Evolutionary conservation across 2,329 filamentous ascomycete species (phyloP).

Genomic region (Alternaria ethzedia): DNA sequence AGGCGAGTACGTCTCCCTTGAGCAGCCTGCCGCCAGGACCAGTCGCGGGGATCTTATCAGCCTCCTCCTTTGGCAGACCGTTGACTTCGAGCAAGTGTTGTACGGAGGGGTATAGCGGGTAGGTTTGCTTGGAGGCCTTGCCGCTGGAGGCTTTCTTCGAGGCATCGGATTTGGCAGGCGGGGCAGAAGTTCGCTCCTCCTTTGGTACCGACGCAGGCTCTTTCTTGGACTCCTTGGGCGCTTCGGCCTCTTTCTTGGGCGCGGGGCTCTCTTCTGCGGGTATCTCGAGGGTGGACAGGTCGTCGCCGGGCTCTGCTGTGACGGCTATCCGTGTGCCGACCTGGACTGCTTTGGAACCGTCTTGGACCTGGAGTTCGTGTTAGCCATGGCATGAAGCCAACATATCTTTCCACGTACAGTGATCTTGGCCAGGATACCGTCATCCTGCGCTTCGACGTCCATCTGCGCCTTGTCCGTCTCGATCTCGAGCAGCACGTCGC

Average conservation of each 20-base stretch:
- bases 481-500: conserved; percentile 88
- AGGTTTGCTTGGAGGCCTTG: conserved; percentile 68
- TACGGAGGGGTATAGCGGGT: conserved; percentile 83
- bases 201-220: conserved; percentile 34
- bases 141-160: conserved; percentile 42
- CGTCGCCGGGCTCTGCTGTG: conserved; percentile 80
- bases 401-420: conserved; percentile 50
- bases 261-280: conserved; percentile 68
- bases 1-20: conserved; percentile 94
- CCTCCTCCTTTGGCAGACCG: conserved; percentile 75
- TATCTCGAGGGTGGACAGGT: conserved; percentile 75
- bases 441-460: conserved; percentile 93
- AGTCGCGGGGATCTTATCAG: conserved; percentile 82
- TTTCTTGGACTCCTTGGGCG: conserved; percentile 38
- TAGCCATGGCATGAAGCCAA: neutral
- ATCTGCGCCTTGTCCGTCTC: conserved; percentile 95
- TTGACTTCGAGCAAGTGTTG: conserved; percentile 80
- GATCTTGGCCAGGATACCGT: conserved; percentile 86
- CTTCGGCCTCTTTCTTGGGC: conserved; percentile 48
- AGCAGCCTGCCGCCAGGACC: conserved; percentile 87
- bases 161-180: conserved; percentile 34
- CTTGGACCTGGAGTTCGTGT: conserved; percentile 55
- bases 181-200: conserved; percentile 45
- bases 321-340: conserved; percentile 85
- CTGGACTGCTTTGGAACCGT: conserved; percentile 77